These are phyloP conservation scores for Diutina rugosa DNA, from an alignment of 1,139 yeast genomes.

Conservation along the genomic window DNA sequence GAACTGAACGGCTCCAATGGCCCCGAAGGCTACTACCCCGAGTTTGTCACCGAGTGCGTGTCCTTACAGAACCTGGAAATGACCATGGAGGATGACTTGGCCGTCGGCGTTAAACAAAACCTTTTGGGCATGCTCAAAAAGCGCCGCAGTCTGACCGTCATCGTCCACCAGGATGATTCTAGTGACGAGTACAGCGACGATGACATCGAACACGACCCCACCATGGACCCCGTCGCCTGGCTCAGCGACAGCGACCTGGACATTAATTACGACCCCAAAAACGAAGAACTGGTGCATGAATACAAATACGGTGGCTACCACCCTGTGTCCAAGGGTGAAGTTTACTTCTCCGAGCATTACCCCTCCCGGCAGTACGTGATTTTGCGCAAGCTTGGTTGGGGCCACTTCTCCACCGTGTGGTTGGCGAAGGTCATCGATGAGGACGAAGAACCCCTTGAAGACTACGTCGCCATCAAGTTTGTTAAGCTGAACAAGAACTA, in stretches of 20 bases:
- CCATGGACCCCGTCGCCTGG: conserved; percentile 1
- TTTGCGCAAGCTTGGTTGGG: conserved; percentile 82
- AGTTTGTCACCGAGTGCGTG: conserved; percentile 24
- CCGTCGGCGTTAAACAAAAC: neutral
- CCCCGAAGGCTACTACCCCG: neutral
- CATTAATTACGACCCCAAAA: conserved; percentile 18
- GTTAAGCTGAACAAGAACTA: conserved; percentile 68
- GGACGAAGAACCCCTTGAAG: conserved; percentile 20
- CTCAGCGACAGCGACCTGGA: neutral
- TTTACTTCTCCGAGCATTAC: conserved; percentile 28
- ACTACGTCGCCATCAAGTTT: conserved; percentile 71
- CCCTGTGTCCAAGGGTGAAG: conserved; percentile 70
- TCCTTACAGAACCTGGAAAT: conserved; percentile 28
- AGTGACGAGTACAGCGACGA: neutral
- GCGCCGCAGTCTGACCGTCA: neutral
- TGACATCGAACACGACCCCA: neutral
- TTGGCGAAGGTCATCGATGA: conserved; percentile 31
- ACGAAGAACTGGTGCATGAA: conserved; percentile 59
- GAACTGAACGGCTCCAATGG: neutral
- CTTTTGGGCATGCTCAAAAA: neutral
- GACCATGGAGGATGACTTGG: conserved; percentile 10
- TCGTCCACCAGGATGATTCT: neutral
- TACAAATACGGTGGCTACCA: conserved; percentile 81
- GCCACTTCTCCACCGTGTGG: conserved; percentile 88
- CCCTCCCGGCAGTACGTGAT: conserved; percentile 32